Base-by-base conservation (phyloP, 2,329 filamentous ascomycete genomes). In the Trichoderma asperellum region DNA sequence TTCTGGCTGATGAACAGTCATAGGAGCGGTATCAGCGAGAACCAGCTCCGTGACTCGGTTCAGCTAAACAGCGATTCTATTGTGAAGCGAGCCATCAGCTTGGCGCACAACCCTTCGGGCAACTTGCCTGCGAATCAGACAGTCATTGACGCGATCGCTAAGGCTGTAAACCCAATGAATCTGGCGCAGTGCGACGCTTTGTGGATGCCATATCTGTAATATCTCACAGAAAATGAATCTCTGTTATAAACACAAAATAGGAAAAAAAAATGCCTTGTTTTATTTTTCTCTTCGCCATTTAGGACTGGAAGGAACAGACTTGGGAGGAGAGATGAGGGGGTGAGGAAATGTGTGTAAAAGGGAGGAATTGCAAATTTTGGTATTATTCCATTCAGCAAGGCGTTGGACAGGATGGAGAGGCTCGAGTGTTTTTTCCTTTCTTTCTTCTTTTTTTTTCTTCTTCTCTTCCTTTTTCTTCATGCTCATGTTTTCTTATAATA, bases 81-180 rank as follows among this genome's bases (percentile, higher is more conserved):
- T 70, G 94, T 97, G 64, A 97, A 97, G 84, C 88, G 94, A 71
- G 95, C 95, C 4, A 87, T 94, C 72, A 93, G 90, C 77, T 84
- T 99, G 68, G 95, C 95, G 1, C 92, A 93, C 75, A 86, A 85
- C 71, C 92, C 92, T 0, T 88, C 89, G 37, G 90, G 92, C 72
- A 95, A 94, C 77, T 82, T 99, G 74, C 96, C 96, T 7, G 95
- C 95, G 29, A 97, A 97, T 80, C 96, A 99, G 85, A 98, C 95
- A 52, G 93, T 97, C 35, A 95, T 99, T 76, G 96, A 99, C 81
- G 82, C 96, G 71, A 92, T 99, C 71, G 92, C 92, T n/a, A 91
- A 91, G 82, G 94, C 95, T 1, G 94, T 97, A 18, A 96, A 97
- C 81, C 96, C 96, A 1, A 89, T 92, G 83, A 94, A 96, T 79